A percentile compares a stretch with the other conserved stretches of the same genome.
These are phyloP conservation scores for Talaromyces trachyspermus DNA, from an alignment of 495 filamentous ascomycete genomes.

Conservation along the genomic window DNA sequence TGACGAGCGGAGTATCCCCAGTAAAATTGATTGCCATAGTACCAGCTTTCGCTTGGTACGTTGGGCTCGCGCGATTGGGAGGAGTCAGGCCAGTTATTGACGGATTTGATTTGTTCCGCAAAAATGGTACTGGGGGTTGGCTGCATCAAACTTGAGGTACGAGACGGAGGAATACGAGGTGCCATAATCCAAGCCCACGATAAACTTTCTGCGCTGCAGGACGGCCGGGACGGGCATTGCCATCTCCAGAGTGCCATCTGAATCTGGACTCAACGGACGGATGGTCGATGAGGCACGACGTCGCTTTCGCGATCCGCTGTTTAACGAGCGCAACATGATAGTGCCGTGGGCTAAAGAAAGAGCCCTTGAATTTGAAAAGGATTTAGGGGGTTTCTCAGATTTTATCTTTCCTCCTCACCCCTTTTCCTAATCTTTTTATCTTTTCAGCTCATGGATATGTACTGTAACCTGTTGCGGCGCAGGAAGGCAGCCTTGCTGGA, in stretches of 20 bases:
- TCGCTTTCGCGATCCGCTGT: background rate
- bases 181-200: constrained; percentile 1
- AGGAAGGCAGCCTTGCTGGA: background rate
- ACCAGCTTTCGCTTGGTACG: constrained; percentile 6
- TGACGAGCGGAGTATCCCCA: background rate
- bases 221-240: background rate
- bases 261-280: background rate
- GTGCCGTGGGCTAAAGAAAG: too few relatives aligned
- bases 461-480: too few relatives aligned
- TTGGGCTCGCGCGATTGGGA: too few relatives aligned
- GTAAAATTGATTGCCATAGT: background rate
- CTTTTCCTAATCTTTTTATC: too few relatives aligned
- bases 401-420: background rate
- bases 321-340: background rate
- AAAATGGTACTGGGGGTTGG: background rate
- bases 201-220: too few relatives aligned
- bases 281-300: background rate
- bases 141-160: background rate
- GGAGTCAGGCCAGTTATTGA: background rate
- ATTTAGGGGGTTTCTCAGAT: background rate
- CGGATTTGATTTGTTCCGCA: background rate
- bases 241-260: background rate
- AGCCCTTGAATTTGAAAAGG: background rate
- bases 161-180: constrained; percentile 1
- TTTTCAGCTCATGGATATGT: too few relatives aligned